Percentiles rank a stretch among this genome's conserved stretches.
Evolutionary conservation across 1,139 yeast species (phyloP).

Genomic region (Pichia sp.): DNA sequence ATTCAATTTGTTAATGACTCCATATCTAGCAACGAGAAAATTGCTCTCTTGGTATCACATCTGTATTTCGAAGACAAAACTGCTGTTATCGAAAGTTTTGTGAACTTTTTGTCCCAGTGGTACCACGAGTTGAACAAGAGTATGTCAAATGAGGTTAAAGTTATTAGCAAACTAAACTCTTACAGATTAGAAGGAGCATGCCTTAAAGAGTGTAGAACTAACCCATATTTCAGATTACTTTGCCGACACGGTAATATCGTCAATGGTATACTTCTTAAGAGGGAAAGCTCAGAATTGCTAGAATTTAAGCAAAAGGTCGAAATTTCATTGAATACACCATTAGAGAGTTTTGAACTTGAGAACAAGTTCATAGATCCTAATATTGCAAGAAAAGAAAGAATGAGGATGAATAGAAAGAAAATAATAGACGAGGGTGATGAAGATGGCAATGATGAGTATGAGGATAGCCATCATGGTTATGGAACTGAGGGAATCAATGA

Average conservation of each 20-base stretch:
- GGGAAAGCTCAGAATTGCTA: conserved; percentile 13
- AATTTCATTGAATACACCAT: conserved; percentile 21
- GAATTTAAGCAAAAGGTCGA: conserved; percentile 17
- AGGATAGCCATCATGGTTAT: conserved; percentile 10
- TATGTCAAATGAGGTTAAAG: conserved; percentile 21
- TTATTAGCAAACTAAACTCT: conserved; percentile 1
- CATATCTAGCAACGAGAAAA: conserved; percentile 23
- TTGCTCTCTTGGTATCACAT: conserved; percentile 23
- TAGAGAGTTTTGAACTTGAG: conserved; percentile 23
- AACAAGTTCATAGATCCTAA: conserved; percentile 19
- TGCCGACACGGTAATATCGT: conserved; percentile 30
- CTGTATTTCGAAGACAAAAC: conserved; percentile 25
- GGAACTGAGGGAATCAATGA: conserved; percentile 16
- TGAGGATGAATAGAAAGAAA: conserved; percentile 1
- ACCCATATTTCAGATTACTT: conserved; percentile 32
- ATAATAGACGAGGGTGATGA: conserved; percentile 4
- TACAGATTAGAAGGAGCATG: conserved; percentile 13
- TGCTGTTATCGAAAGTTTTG: conserved; percentile 18
- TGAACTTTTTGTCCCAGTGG: conserved; percentile 17
- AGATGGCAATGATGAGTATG: conserved; percentile 5
- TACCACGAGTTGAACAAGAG: conserved; percentile 20
- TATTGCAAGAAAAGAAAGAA: not conserved
- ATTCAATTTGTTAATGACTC: conserved; percentile 16
- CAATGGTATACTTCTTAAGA: conserved; percentile 12
- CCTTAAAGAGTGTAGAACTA: conserved; percentile 13